Evolutionary conservation across 2,329 filamentous ascomycete genomes (phyloP), one percentile per base, ranked within the genome.

Genomic region (Lojkania enalia): DNA sequence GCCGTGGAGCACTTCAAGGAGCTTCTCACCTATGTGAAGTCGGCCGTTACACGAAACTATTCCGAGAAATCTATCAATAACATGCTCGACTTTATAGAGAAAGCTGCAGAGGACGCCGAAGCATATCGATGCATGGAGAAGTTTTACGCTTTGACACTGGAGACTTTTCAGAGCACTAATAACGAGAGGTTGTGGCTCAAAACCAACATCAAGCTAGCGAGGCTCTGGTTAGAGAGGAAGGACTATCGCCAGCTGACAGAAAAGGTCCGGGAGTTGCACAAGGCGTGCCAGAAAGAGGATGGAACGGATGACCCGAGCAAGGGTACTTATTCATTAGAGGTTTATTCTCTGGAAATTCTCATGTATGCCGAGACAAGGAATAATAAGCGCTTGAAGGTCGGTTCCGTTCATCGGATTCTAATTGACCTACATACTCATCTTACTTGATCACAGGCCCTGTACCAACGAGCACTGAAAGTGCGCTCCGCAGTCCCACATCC

Each of bases 31-130:
- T 99, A 97, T 64, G 91, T 97, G 74, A 96, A 94, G 71, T 95
- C 89, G 2, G 92, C 92, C 5, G 92, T 99, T 35, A 97, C 94
- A 30, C 85, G 94, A 52, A 99, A 97, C 73, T 97, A 97, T 73
- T 96, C 94, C 1, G 94, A 99, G 72, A 97, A 97, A 71, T 97
- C 92, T 11, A 96, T 99, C 75, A 97, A 97, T 74, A 97, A 96
- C 70, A 96, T 99, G 86, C 84, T 99, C 35, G 94, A 97, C 74
- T 95, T 87, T 68, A 94, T 99, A 55, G 92, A 97, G 71, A 97
- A 96, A 73, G 88, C 86, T 29, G 85, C 86, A 45, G 83, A 86
- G 53, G 80, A 84, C 49, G 81, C 84, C 5, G 82, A 84, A 32
- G 85, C 87, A 18, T 87, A 86, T 61, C 77, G 82, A 52, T 92